Base-by-base conservation (phyloP, 2,329 filamentous ascomycete genomes). In the Colletotrichum sp. region DNA sequence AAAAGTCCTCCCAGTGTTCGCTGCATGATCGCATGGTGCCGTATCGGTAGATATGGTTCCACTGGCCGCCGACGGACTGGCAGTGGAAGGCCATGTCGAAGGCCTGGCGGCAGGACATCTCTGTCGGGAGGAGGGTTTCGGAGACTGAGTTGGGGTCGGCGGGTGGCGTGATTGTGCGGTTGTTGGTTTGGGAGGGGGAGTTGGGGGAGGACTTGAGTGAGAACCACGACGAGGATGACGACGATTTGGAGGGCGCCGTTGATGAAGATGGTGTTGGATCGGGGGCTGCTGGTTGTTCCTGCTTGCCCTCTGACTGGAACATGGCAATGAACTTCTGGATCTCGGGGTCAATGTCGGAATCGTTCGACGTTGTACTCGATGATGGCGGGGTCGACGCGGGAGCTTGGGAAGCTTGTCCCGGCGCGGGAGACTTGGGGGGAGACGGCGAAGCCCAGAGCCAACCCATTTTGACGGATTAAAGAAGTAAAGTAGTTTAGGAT, bases 21-120 rank as follows among this genome's bases (percentile, higher is more conserved):
- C 89, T 91, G 88, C 97, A 99, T 5, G 91, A 89, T 60, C 93
- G 91, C 81, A 98, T 87, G 56, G 89, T 87, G 77, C 97, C 97
- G 82, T 95, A 93, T 52, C 97, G 94, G 88, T 98, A 99, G 48
- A 98, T 91, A 81, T 95, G 93, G 81, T 94, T 96, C 89, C 96
- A 98, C 84, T 98, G 96, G 1, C 96, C 96, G 69, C 95, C 96
- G 10, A 98, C 89, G 0, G 94, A 95, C 83, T 97, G 95, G 90
- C 97, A 99, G 88, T 96, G 95, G 90, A 96, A 98, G 75, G 96
- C 96, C 78, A 92, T 90, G 87, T 99, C 97, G 87, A 99, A 98
- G 79, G 96, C 94, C 76, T 93, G 90, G 67, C 95, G 94, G 88
- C 97, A 98, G 81, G 94, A 96, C 93, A 98, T 97, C 68, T 90